phyloP scores from a whole-genome alignment of 2,329 filamentous ascomycete genomes.

The Byssoonygena ceratinophila region DNA sequence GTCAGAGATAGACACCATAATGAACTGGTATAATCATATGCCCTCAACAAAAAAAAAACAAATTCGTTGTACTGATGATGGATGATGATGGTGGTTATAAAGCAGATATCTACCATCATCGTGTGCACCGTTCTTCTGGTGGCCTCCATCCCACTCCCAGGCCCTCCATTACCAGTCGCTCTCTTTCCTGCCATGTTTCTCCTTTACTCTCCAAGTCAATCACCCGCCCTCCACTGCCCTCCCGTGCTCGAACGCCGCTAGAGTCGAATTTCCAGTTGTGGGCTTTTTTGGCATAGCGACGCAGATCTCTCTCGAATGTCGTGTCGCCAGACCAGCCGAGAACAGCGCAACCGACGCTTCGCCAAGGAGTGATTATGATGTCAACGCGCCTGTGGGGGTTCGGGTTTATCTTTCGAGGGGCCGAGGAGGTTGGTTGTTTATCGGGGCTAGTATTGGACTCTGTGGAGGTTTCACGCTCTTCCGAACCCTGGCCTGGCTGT shows the following conservation, averaged over 20 bases:
- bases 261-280: slow-evolving; percentile 80
- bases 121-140: slow-evolving; percentile 58
- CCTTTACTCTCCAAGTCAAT: slow-evolving; percentile 53
- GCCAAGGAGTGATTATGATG: slow-evolving; percentile 83
- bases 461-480: not conserved
- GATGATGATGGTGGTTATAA: too few relatives aligned
- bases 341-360: slow-evolving; percentile 76
- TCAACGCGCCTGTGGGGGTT: slow-evolving; percentile 78
- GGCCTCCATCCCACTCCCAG: slow-evolving; percentile 58
- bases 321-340: slow-evolving; percentile 81
- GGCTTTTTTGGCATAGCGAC: slow-evolving; percentile 64
- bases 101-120: slow-evolving; percentile 36
- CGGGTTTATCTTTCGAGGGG: slow-evolving; percentile 40
- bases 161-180: slow-evolving; percentile 68
- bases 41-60: not conserved
- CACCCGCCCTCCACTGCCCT: slow-evolving; percentile 52
- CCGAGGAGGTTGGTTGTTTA: not conserved
- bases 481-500: not conserved
- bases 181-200: slow-evolving; percentile 56
- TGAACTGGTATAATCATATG: not conserved
- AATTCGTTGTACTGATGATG: too few relatives aligned
- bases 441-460: not conserved
- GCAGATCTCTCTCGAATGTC: slow-evolving; percentile 78
- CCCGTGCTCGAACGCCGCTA: slow-evolving; percentile 63
- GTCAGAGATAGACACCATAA: too few relatives aligned